Evolutionary conservation across 805 yeast species (phyloP).

Genomic region (Cyberlindnera nakhonratchasimensis): DNA sequence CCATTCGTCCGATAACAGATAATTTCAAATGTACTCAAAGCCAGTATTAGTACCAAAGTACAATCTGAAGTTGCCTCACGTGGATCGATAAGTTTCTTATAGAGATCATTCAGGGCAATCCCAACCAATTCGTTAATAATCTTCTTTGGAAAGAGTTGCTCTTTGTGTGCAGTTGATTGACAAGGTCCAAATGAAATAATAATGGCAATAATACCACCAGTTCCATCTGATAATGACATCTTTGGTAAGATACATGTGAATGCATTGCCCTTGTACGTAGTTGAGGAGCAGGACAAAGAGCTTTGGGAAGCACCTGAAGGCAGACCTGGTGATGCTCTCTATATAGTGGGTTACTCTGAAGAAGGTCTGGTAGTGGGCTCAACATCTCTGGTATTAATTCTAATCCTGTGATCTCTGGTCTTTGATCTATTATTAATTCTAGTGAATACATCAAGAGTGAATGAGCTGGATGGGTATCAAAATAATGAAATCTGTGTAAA

Average conservation of each 20-base stretch:
- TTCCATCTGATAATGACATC: slow-evolving; percentile 58
- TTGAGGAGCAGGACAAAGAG: slow-evolving; percentile 64
- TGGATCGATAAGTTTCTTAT: slow-evolving; percentile 46
- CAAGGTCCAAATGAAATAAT: slow-evolving; percentile 48
- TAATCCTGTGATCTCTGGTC: slow-evolving; percentile 9
- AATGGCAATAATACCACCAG: slow-evolving; percentile 50
- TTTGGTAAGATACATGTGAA: slow-evolving; percentile 61
- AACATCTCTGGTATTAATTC: slow-evolving; percentile 12
- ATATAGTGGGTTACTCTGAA: slow-evolving; percentile 58
- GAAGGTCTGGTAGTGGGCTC: slow-evolving; percentile 54
- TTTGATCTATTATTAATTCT: slow-evolving; percentile 1
- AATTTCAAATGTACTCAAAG: slow-evolving; percentile 56
- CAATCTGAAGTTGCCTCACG: slow-evolving; percentile 55
- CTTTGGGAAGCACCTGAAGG: slow-evolving; percentile 53
- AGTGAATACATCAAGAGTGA: background rate
- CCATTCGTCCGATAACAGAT: slow-evolving; percentile 37
- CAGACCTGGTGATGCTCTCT: slow-evolving; percentile 60
- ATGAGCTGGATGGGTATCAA: background rate
- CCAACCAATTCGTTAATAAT: slow-evolving; percentile 50
- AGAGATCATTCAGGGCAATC: slow-evolving; percentile 52
- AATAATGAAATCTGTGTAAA: slow-evolving; percentile 10
- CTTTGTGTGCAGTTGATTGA: slow-evolving; percentile 31
- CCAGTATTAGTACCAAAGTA: slow-evolving; percentile 57
- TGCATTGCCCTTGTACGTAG: slow-evolving; percentile 58
- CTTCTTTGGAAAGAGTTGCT: slow-evolving; percentile 28